Conservation (phyloP, 1,284 basidiomycete genomes). For the Tilletia caries region DNA sequence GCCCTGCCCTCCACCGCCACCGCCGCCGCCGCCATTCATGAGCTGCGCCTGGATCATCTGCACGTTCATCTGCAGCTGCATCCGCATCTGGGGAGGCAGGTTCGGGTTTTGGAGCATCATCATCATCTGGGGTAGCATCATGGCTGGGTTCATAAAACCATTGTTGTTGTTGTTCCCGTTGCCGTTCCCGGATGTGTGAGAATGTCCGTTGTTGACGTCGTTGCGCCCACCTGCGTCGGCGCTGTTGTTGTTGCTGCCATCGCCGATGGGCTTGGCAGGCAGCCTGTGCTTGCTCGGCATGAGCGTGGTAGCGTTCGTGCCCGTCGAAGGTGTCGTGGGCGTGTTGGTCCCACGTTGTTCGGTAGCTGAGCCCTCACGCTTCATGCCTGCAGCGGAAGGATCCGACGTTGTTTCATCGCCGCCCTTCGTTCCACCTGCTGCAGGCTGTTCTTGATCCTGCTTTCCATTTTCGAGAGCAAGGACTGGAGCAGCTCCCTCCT, state of each 20-base stretch:
- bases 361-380: conserved; percentile 2
- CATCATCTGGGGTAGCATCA: conserved; percentile 48
- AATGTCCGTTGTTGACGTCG: background rate
- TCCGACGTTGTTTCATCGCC: conserved; percentile 14
- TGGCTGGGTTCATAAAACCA: conserved; percentile 19
- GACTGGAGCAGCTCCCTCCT: background rate
- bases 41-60: conserved; percentile 48
- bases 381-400: conserved; percentile 10
- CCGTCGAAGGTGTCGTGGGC: background rate
- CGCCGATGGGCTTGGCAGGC: background rate
- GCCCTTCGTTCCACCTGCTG: conserved; percentile 17
- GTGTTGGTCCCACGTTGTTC: background rate
- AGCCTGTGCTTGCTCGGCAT: conserved; percentile 7
- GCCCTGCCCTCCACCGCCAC: conserved; percentile 15
- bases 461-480: conserved; percentile 27
- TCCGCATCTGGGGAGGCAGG: conserved; percentile 47
- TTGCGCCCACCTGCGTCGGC: background rate
- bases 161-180: conserved; percentile 3
- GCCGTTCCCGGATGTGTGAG: background rate
- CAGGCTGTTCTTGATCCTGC: conserved; percentile 26
- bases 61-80: conserved; percentile 52
- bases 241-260: background rate
- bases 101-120: conserved; percentile 49
- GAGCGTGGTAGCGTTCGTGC: background rate
- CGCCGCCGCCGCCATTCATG: conserved; percentile 14